phyloP scores from a whole-genome alignment of 2,329 filamentous ascomycete genomes.

The Curvularia verruculosa region DNA sequence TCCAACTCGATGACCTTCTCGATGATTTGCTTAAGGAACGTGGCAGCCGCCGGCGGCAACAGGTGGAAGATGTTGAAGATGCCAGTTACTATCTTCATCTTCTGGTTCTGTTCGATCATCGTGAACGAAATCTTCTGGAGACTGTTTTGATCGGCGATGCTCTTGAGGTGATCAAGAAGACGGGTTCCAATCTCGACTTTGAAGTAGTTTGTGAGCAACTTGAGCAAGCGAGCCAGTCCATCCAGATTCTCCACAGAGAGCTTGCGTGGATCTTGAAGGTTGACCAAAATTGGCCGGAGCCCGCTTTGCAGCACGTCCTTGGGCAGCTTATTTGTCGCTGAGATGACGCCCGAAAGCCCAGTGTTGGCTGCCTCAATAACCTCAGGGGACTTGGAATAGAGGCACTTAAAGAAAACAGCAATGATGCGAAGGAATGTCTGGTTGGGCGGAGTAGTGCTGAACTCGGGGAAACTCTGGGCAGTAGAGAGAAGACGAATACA shows the following conservation, averaged over 20 bases:
- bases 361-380: conserved; percentile 94
- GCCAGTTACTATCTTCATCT: conserved; percentile 93
- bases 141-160: conserved; percentile 78
- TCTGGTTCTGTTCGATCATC: conserved; percentile 87
- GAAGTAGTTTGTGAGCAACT: conserved; percentile 95
- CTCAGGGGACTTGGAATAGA: conserved; percentile 90
- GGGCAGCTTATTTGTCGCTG: conserved; percentile 86
- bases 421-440: conserved; percentile 71
- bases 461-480: conserved; percentile 91
- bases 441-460: conserved; percentile 75
- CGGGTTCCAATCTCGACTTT: conserved; percentile 96
- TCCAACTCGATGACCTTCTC: conserved; percentile 91
- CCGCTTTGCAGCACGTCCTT: conserved; percentile 96
- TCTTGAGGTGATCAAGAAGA: conserved; percentile 91
- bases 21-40: conserved; percentile 88
- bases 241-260: conserved; percentile 88
- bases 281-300: conserved; percentile 92
- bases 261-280: conserved; percentile 90
- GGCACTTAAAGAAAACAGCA: conserved; percentile 94
- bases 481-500: conserved; percentile 93
- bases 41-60: conserved; percentile 85
- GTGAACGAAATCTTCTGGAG: conserved; percentile 93
- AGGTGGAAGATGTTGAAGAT: conserved; percentile 98
- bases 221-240: conserved; percentile 85
- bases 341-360: conserved; percentile 84